phyloP scores from a whole-genome alignment of 1,284 basidiomycete genomes.

The Rhizoctonia solani region DNA sequence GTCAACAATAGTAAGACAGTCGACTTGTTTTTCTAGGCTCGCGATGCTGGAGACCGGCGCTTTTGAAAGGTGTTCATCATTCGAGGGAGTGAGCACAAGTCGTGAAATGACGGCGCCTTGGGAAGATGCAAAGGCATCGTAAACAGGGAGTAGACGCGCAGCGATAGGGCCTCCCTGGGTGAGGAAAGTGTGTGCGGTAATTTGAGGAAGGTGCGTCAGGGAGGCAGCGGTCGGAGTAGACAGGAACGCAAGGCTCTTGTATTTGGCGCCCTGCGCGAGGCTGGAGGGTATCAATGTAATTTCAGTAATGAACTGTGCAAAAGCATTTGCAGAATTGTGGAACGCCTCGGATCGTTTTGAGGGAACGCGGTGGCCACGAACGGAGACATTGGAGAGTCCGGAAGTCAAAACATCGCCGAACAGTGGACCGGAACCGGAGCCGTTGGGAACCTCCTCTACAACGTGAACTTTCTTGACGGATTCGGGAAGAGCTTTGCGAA shows the following conservation, averaged over 20 bases:
- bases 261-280: constrained; percentile 42
- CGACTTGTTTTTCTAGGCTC: constrained; percentile 41
- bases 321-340: constrained; percentile 51
- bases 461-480: constrained; percentile 65
- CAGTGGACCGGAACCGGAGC: constrained; percentile 64
- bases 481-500: constrained; percentile 61
- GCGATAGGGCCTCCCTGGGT: constrained; percentile 52
- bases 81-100: constrained; percentile 59
- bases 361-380: constrained; percentile 63
- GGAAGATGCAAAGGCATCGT: constrained; percentile 71
- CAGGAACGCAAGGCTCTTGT: constrained; percentile 66
- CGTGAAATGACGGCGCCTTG: constrained; percentile 67
- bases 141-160: constrained; percentile 62
- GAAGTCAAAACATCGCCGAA: constrained; percentile 72
- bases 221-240: constrained; percentile 57
- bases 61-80: constrained; percentile 41
- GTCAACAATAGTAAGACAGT: constrained; percentile 75
- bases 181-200: constrained; percentile 63
- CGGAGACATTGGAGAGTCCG: constrained; percentile 46
- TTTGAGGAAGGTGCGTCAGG: constrained; percentile 57
- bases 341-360: constrained; percentile 61
- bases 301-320: constrained; percentile 54
- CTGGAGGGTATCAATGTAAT: constrained; percentile 43
- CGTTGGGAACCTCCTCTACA: constrained; percentile 71
- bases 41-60: constrained; percentile 42